Conservation (phyloP, 2,329 filamentous ascomycete species). For the Xylaria sp. region DNA sequence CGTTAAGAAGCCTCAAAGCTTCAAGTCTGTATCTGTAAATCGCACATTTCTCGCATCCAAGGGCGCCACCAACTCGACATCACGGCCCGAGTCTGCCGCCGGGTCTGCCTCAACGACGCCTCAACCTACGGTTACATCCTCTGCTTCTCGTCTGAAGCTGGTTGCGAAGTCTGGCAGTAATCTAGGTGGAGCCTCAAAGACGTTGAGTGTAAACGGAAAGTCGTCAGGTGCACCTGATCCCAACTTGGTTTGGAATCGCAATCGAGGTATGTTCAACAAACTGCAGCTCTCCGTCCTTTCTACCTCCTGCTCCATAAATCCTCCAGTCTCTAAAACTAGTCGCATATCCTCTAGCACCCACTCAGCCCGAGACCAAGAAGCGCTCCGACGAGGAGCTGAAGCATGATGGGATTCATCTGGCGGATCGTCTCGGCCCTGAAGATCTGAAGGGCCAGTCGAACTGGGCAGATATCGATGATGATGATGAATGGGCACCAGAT, state of each 20-base stretch:
- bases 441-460: conserved; percentile 80
- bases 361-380: conserved; percentile 78
- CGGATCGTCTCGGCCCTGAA: conserved; percentile 79
- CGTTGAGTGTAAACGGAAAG: conserved; percentile 66
- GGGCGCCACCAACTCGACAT: conserved; percentile 56
- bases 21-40: conserved; percentile 88
- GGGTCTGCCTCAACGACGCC: conserved; percentile 58
- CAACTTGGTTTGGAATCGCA: conserved; percentile 88
- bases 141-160: conserved; percentile 73
- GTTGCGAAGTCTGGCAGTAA: conserved; percentile 78
- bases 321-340: conserved; percentile 14
- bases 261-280: conserved; percentile 69
- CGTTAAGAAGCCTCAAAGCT: conserved; percentile 78
- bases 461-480: conserved; percentile 91
- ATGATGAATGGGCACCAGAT: conserved; percentile 87
- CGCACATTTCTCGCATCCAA: conserved; percentile 85
- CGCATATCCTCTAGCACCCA: conserved; percentile 58
- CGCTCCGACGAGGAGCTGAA: conserved; percentile 88
- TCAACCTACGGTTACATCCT: conserved; percentile 58
- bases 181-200: conserved; percentile 62
- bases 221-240: conserved; percentile 72
- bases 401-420: conserved; percentile 87
- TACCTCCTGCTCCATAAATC: not conserved
- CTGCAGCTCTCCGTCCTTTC: not conserved
- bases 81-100: conserved; percentile 61